Percentiles rank a stretch among this genome's conserved stretches.
These are phyloP conservation scores for Botrytis deweyae DNA, from an alignment of 2,329 filamentous ascomycete genomes.

Conservation along the genomic window DNA sequence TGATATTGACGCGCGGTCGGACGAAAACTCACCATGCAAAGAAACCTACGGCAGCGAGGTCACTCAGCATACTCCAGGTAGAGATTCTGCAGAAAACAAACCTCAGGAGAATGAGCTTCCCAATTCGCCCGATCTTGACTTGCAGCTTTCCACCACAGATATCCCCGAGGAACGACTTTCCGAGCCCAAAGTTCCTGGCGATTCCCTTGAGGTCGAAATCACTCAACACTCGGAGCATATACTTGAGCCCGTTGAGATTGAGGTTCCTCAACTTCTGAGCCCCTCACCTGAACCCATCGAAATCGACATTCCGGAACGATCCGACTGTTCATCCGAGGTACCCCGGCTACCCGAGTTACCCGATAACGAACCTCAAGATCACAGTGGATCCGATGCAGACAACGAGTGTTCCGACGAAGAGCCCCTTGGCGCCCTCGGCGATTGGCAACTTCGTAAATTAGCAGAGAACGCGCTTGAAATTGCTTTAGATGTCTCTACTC, in stretches of 20 bases:
- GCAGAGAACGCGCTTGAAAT: constrained; percentile 18
- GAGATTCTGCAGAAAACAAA: background rate
- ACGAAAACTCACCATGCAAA: background rate
- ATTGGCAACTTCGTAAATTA: constrained; percentile 14
- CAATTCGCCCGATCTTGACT: background rate
- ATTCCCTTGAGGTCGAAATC: background rate
- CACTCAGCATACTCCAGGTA: background rate
- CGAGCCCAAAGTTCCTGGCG: background rate
- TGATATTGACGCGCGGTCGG: constrained; percentile 3
- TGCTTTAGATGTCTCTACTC: constrained; percentile 1
- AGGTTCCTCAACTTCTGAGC: background rate
- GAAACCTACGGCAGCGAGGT: background rate
- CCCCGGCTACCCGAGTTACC: background rate
- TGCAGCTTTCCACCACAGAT: background rate
- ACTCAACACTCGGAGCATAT: background rate
- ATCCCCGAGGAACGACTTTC: background rate
- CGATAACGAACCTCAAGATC: constrained; percentile 3
- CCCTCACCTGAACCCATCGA: constrained; percentile 2
- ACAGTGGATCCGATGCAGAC: constrained; percentile 18
- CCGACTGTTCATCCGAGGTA: background rate
- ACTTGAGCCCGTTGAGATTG: background rate
- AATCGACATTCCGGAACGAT: background rate
- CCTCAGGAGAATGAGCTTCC: background rate
- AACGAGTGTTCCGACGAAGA: constrained; percentile 14
- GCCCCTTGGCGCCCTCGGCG: background rate